Evolutionary conservation across 768 basidiomycete genomes (phyloP).

Genomic region (Pisolithus sp.): DNA sequence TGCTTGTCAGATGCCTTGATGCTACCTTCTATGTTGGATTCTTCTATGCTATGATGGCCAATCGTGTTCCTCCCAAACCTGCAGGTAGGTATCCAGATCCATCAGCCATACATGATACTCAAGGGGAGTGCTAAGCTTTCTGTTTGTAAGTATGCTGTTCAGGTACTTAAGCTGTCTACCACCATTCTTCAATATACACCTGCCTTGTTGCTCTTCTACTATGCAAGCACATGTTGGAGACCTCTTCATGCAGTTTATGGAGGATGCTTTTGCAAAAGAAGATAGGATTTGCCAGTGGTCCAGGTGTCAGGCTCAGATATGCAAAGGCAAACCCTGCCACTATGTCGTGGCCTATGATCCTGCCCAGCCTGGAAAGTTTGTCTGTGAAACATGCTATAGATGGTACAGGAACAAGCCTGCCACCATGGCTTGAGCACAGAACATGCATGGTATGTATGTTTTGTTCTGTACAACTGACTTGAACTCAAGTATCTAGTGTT

Average conservation of each 20-base stretch:
- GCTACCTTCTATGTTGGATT: no score
- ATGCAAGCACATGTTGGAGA: background rate
- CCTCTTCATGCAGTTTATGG: conserved; percentile 4
- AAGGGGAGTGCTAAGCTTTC: no score
- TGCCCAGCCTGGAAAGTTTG: background rate
- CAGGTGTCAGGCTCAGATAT: background rate
- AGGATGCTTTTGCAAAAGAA: conserved; percentile 2
- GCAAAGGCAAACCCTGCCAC: conserved; percentile 2
- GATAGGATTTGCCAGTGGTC: background rate
- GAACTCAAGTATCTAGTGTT: background rate
- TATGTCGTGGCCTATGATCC: conserved; percentile 1
- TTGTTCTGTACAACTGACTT: background rate
- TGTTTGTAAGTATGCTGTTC: no score
- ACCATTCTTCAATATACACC: background rate
- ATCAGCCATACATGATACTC: no score
- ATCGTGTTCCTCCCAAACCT: no score
- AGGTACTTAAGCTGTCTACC: background rate
- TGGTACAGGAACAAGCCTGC: background rate
- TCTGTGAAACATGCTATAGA: conserved; percentile 1
- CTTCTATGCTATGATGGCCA: no score
- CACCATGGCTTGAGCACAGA: background rate
- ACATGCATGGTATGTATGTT: background rate
- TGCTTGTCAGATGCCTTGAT: no score
- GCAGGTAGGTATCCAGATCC: no score
- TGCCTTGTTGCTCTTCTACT: background rate